Conservation (phyloP, 1,284 basidiomycete species). For the Malassezia caprae region DNA sequence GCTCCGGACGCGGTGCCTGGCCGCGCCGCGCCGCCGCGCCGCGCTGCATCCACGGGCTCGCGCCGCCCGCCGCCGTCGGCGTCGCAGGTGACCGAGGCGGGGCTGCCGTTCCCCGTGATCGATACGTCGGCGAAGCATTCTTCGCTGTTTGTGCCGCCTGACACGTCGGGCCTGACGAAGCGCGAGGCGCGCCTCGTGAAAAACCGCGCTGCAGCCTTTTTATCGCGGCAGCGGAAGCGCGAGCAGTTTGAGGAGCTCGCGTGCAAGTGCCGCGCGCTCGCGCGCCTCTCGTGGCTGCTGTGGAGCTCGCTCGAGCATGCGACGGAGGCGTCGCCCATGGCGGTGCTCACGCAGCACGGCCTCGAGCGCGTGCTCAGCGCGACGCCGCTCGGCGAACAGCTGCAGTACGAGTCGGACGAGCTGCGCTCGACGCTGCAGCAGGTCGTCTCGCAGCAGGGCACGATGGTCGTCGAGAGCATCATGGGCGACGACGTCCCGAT, state of each 20-base stretch:
- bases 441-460: constrained; percentile 9
- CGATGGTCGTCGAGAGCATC: constrained; percentile 4
- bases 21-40: background rate
- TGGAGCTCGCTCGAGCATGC: constrained; percentile 21
- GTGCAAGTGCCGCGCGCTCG: constrained; percentile 55
- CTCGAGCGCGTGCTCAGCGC: constrained; percentile 3
- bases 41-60: constrained; percentile 1
- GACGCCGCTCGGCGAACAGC: constrained; percentile 1
- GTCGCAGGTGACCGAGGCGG: constrained; percentile 41
- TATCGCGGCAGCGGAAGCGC: constrained; percentile 75
- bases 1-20: background rate
- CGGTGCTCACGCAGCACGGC: background rate
- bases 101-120: constrained; percentile 46
- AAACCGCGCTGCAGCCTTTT: constrained; percentile 80
- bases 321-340: background rate
- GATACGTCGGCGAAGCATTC: constrained; percentile 47
- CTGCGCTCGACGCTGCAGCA: constrained; percentile 12
- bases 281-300: constrained; percentile 38
- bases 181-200: constrained; percentile 80
- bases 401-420: constrained; percentile 10
- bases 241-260: constrained; percentile 86
- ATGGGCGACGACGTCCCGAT: constrained; percentile 1
- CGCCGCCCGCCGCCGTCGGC: constrained; percentile 40
- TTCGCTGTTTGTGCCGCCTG: constrained; percentile 63
- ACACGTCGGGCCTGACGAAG: constrained; percentile 74